Base-by-base conservation (phyloP, 2,329 filamentous ascomycete species). In the Lecanicillium sp. region DNA sequence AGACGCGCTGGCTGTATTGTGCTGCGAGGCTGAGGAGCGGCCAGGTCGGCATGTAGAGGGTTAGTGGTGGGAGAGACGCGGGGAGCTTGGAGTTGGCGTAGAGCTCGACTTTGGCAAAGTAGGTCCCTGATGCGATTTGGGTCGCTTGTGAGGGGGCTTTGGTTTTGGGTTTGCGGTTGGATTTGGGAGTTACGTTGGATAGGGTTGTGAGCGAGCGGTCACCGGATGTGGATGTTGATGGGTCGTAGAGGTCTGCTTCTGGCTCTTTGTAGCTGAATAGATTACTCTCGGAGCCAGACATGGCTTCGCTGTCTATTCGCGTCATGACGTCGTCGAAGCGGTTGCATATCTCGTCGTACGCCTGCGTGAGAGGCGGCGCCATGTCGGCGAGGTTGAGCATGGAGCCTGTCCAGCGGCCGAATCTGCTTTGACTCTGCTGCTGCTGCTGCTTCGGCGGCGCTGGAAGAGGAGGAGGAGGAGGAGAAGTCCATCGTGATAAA, bases 71-170 rank as follows among this genome's bases (percentile, higher is more conserved):
- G 2, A 94, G 65, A 43, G 82, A 65, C 27, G 71, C 64, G 0
- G 85, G 83, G 5, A 94, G 64, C 41, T 74, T 77, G 3, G 86
- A 85, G 55, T 94, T 94, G 33, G 76, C 71, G 54, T 94, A 94
- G 2, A 80, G 62, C 51, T 87, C 81, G 12, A 86, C 83, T 56
- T 92, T 94, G 12, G 78, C 71, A 48, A 88, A 86, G 52, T 80
- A 78, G 44, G 71, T 75, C 8, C 68, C 68, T 9, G 68, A 66
- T 3, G 64, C 22, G 22, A 25, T 11, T 25, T 57, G 3, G 64
- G 47, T 4, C 57, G 55, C 1, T 58, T 51, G 35, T 13, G 27
- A 50, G 14, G 9, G 7, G 13, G 29, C 22, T 14, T 41, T 37
- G 47, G 60, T 52, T 47, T 59, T 57, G 45, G 44, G 42, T 25